Evolutionary conservation across 257 asterid species (phyloP), one percentile per base, ranked within the genome.

Genomic region (Scutellaria barbata): DNA sequence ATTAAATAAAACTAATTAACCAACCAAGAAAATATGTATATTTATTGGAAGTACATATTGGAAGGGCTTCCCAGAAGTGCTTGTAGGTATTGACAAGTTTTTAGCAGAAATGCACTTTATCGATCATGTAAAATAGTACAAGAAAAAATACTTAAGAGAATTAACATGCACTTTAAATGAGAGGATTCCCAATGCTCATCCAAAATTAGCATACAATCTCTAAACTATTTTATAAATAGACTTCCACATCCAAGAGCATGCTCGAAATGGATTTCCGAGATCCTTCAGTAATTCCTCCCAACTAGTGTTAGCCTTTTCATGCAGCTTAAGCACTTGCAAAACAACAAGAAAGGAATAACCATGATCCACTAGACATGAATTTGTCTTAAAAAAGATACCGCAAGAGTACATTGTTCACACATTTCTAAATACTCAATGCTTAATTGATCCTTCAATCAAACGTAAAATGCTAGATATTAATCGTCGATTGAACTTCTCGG

Each of bases 371-470:
- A 45, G 12, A 5, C 18, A 7, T 14, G 18, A 56, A 8, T 13
- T 12, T 4, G 43, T 42, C 46, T 12, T 17, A 13, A 40, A 55
- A 20, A 25, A 70, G 59, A 70, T 12, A 57, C 41, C 10, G 14
- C 10, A 1, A 22, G 33, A 9, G 37, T 46, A 30, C 59, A 22
- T 1, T 22, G 25, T 22, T 22, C 25, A 45, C 30, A 47, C 20
- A 16, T 13, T 41, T 1, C 6, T 18, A 14, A 33, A 46, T 6
- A 57, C 30, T 8, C 8, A 8, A 8, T 45, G 57, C 20, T 65
- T 66, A 10, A 10, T 51, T 37, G 61, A 50, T 54, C 16, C 72
- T 39, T 60, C 47, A 11, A 46, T 59, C 61, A 33, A 71, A 46
- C 16, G 50, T 39, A 39, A 52, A 56, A 10, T 40, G 51, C 41